Evolutionary conservation across 106 monocot species (phyloP), one percentile per base, ranked within the genome.

Genomic region (Triglochin maritima): DNA sequence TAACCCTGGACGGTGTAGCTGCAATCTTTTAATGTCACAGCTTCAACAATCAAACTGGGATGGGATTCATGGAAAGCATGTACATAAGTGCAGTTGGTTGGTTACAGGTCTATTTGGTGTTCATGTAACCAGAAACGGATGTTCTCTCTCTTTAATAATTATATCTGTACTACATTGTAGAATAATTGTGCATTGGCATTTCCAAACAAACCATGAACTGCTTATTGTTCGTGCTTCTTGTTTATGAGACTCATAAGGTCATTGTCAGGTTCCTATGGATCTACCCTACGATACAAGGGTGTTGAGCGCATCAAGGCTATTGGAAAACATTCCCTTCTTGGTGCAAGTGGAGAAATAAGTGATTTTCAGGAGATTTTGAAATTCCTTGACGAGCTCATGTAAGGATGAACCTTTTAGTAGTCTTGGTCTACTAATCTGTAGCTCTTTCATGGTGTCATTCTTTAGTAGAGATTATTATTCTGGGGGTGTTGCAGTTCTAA

Each of bases 271-370:
- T 92, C 91, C 3, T 92, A 92, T 81, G 87, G 91, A 42, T 92
- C 91, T 59, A 92, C 91, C 45, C 75, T 92, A 17, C 82, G 91
- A 56, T 92, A 92, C 82, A 92, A 92, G 81, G 69, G 76, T 49
- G 74, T 92, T 44, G 91, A 92, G 73, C 77, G 87, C 57, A 83
- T 92, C 41, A 87, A 92, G 54, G 41, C 80, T 29, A 81, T 92
- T 71, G 91, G 91, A 17, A 85, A 87, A 61, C 91, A 92, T 71
- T 80, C 87, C 66, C 75, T 92, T 57, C 79, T 92, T 71, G 91
- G 91, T 71, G 91, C 85, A 65, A 87, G 91, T 79, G 91, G 91
- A 62, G 91, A 92, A 85, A 69, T 85, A 41, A 92, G 91, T 71
- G 91, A 92, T 53, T 92, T 92, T 69, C 91, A 92, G 71, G 91